A percentile compares a stretch with the other conserved stretches of the same genome.
Conservation (phyloP, 768 basidiomycete species). For the Suillus paluster region DNA sequence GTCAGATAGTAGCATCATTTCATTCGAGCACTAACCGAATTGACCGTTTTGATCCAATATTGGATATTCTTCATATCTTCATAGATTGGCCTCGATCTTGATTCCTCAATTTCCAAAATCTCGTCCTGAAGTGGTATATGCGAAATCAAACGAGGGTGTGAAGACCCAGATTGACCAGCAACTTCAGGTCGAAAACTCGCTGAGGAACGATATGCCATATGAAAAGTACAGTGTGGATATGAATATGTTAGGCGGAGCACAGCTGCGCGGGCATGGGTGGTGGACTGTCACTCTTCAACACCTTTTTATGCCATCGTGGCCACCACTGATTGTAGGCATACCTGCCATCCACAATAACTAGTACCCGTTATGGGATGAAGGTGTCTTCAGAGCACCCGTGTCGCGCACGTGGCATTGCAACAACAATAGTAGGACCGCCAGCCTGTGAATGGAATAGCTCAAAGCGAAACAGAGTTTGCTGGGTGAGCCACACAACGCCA, state of each 20-base stretch:
- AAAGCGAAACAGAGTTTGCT: neutral
- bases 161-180: conserved; percentile 33
- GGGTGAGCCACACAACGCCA: neutral
- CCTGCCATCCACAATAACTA: conserved; percentile 25
- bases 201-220: conserved; percentile 24
- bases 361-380: conserved; percentile 19
- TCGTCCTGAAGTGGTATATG: conserved; percentile 8
- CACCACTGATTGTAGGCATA: conserved; percentile 14
- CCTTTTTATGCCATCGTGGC: conserved; percentile 23
- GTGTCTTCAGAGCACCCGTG: neutral
- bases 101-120: conserved; percentile 9
- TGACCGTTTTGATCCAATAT: conserved; percentile 32
- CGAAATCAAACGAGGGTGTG: conserved; percentile 20
- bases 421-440: neutral
- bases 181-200: conserved; percentile 19
- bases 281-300: conserved; percentile 7
- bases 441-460: conserved; percentile 28
- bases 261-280: conserved; percentile 25
- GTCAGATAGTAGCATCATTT: neutral
- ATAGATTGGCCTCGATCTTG: conserved; percentile 28
- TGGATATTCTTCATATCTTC: conserved; percentile 24
- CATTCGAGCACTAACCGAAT: conserved; percentile 21
- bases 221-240: conserved; percentile 13
- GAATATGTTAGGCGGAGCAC: conserved; percentile 28
- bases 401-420: conserved; percentile 24